Evolutionary conservation across 495 filamentous ascomycete species (phyloP).

Genomic region (Penicillium lividum): DNA sequence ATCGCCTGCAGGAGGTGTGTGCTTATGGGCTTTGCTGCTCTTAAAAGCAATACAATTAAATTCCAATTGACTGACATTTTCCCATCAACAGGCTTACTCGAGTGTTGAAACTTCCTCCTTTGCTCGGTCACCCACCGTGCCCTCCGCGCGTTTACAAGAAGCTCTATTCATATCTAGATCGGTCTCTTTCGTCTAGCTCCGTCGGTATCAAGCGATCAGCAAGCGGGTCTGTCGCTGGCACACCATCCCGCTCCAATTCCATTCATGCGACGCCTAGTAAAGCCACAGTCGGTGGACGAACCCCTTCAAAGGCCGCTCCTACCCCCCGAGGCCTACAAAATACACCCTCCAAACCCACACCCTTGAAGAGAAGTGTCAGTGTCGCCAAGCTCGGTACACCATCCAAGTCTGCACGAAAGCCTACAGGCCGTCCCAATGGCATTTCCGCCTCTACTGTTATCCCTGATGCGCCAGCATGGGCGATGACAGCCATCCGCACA

Average conservation of each 20-base stretch:
- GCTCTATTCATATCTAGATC: constrained; percentile 78
- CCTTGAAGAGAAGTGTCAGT: constrained; percentile 38
- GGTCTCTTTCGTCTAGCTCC: constrained; percentile 56
- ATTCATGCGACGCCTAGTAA: constrained; percentile 37
- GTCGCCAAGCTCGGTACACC: constrained; percentile 21
- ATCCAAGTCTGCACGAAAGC: constrained; percentile 28
- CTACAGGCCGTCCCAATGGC: constrained; percentile 20
- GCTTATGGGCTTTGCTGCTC: too few relatives aligned
- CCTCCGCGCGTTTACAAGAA: constrained; percentile 81
- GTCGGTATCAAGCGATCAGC: constrained; percentile 33
- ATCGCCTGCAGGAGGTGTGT: constrained; percentile 82
- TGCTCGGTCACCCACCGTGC: constrained; percentile 79
- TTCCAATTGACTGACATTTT: constrained; percentile 4
- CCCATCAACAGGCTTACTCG: constrained; percentile 65
- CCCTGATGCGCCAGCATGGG: constrained; percentile 62
- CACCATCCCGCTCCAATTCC: constrained; percentile 31
- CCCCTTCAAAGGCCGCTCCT: constrained; percentile 36
- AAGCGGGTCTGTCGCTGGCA: constrained; percentile 31
- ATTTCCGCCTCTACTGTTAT: constrained; percentile 33
- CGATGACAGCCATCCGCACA: constrained; percentile 63
- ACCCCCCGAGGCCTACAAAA: constrained; percentile 40
- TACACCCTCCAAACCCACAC: constrained; percentile 45
- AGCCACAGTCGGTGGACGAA: constrained; percentile 25
- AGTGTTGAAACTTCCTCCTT: constrained; percentile 77
- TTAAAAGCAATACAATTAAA: neutral